Base-by-base conservation (phyloP, 768 basidiomycete genomes). In the Porpolomopsis calyptriformis region DNA sequence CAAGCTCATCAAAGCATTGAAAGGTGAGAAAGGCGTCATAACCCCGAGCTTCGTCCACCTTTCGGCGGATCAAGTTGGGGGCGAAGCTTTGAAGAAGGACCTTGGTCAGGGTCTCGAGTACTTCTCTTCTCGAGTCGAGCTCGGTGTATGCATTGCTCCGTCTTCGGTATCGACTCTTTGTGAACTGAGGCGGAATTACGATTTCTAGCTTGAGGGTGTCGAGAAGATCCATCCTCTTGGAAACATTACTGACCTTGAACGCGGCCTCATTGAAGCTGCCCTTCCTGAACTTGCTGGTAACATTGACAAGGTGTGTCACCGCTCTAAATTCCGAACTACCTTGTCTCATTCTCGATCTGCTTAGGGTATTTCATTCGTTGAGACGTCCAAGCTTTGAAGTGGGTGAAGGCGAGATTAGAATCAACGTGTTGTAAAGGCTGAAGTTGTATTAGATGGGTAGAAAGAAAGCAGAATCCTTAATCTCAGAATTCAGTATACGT, bases 101-200 rank as follows among this genome's bases (percentile, higher is more conserved):
- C 74, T 97, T 48, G 86, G 82, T 11, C 59, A 69, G 50, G 74
- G 82, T 10, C 61, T 94, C 31, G 82, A 83, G 39, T 98, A 80
- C 74, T 98, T 99, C 74, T 88, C 90, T 18, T 77, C 82, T 27
- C 82, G 76, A 40, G 77, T 99, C 48, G 82, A 90, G 66, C 82
- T 99, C 47, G 91, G 93, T 49, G 89, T 91, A 62, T 16, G 73
- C 65, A 38, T 67, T 2, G 4, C 24, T n/a, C n/a, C n/a, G n/a
- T n/a, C n/a, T n/a, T n/a, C n/a, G 25, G 24, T 27, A 31, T 31
- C 12, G 43, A 43, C 47, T 44, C 35, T 19, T 40, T 20, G 44
- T 40, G 34, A 8, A 12, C 33, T 34, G n/a, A 26, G 37, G 44
- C 53, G 23, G 52, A 37, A 42, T 19, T 37, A 48, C 25, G 40